phyloP scores from a whole-genome alignment of 2,329 filamentous ascomycete species.

The Raffaelea ambrosiae region DNA sequence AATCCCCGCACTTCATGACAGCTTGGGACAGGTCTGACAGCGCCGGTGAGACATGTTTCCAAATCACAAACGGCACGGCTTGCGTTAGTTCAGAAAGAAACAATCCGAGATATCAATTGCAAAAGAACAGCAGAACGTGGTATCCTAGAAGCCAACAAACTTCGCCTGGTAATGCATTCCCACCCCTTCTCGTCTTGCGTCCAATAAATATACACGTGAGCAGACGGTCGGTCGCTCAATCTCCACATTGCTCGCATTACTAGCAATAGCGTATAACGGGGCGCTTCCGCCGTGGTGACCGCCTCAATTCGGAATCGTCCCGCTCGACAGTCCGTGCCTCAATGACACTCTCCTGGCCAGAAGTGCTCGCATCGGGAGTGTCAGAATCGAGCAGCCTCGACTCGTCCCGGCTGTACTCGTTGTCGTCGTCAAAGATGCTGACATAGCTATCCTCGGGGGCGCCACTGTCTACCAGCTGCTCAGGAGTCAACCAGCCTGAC shows the following conservation, averaged over 20 bases:
- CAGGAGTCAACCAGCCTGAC: slow-evolving; percentile 46
- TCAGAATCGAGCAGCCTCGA: background rate
- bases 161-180: too few species aligned
- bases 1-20: too few species aligned
- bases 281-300: slow-evolving; percentile 13
- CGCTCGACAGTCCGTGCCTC: slow-evolving; percentile 10
- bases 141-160: too few species aligned
- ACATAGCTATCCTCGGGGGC: background rate
- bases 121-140: too few species aligned
- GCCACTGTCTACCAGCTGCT: slow-evolving; percentile 34
- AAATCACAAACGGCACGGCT: too few species aligned
- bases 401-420: background rate
- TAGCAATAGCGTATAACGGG: slow-evolving; percentile 4
- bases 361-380: background rate
- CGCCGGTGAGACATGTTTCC: too few species aligned
- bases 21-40: too few species aligned
- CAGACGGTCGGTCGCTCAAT: too few species aligned
- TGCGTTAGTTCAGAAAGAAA: too few species aligned
- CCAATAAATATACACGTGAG: background rate
- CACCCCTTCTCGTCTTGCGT: background rate
- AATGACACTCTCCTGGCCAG: slow-evolving; percentile 11
- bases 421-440: background rate
- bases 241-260: too few species aligned
- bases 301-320: slow-evolving; percentile 10
- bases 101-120: too few species aligned